Conservation (phyloP, 2,329 filamentous ascomycete species). For the Tolypocladium amazonense region DNA sequence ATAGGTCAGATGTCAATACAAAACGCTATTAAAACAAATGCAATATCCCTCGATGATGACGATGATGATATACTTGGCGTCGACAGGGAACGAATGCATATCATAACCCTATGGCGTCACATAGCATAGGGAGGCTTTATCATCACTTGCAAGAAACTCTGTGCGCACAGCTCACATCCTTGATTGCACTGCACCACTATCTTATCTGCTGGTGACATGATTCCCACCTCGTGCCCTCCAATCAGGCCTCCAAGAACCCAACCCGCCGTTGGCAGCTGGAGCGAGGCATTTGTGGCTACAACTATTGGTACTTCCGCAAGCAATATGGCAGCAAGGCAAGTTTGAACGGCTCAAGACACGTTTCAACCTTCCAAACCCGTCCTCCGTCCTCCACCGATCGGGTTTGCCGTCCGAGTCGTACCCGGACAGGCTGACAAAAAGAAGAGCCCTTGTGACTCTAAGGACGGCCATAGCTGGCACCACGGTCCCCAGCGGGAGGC, state of each 20-base stretch:
- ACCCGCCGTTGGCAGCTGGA: neutral
- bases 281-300: neutral
- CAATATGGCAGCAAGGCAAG: neutral
- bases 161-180: neutral
- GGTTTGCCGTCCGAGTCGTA: neutral
- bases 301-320: neutral
- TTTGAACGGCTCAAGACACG: neutral
- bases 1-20: neutral
- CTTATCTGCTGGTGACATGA: neutral
- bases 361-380: neutral
- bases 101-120: neutral
- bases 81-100: no score
- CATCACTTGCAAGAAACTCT: neutral
- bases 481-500: conserved; percentile 34
- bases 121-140: neutral
- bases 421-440: neutral
- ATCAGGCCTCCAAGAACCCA: neutral
- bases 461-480: conserved; percentile 21
- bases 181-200: neutral
- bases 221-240: conserved; percentile 2
- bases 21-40: neutral
- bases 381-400: neutral
- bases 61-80: neutral
- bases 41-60: neutral
- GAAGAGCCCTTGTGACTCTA: conserved; percentile 3